These are phyloP conservation scores for Dichotomopilus funicola DNA, from an alignment of 2,329 filamentous ascomycete species.

Conservation along the genomic window DNA sequence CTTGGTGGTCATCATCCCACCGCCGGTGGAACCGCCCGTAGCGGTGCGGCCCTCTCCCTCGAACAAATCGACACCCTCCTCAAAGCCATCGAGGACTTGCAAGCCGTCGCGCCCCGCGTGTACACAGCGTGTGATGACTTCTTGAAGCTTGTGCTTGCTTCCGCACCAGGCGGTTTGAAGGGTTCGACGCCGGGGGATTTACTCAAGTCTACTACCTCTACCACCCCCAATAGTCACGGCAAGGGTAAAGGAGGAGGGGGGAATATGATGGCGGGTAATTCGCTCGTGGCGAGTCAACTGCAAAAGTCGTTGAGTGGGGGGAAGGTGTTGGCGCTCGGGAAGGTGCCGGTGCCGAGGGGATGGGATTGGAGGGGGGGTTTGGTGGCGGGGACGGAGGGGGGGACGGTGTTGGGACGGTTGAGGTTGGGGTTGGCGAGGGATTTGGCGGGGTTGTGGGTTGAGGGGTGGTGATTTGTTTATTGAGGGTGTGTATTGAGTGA, in stretches of 20 bases:
- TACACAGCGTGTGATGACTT: constrained; percentile 72
- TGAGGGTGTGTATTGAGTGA: constrained; percentile 11
- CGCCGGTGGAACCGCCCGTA: constrained; percentile 34
- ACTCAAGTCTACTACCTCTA: constrained; percentile 45
- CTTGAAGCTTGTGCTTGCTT: constrained; percentile 66
- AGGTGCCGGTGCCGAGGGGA: constrained; percentile 72
- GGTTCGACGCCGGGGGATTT: constrained; percentile 59
- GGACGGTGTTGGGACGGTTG: constrained; percentile 66
- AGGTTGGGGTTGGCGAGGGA: constrained; percentile 69
- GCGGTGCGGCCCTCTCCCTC: constrained; percentile 49
- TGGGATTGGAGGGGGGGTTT: constrained; percentile 63
- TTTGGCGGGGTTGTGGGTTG: constrained; percentile 62
- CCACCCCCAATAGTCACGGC: constrained; percentile 40
- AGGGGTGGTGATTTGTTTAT: constrained; percentile 47
- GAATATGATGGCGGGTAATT: constrained; percentile 61
- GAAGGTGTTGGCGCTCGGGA: constrained; percentile 29
- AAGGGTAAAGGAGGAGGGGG: constrained; percentile 38
- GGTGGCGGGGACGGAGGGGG: constrained; percentile 50
- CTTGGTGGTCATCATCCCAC: background rate
- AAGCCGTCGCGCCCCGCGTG: constrained; percentile 65
- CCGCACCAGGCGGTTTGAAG: constrained; percentile 53
- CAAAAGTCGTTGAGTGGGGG: constrained; percentile 50
- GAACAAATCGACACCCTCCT: constrained; percentile 69
- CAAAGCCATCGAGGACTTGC: constrained; percentile 71
- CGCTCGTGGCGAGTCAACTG: constrained; percentile 59